Evolutionary conservation across 306 rosid species (phyloP), one percentile per base, ranked within the genome.

Genomic region (Echinosophora koreensis): DNA sequence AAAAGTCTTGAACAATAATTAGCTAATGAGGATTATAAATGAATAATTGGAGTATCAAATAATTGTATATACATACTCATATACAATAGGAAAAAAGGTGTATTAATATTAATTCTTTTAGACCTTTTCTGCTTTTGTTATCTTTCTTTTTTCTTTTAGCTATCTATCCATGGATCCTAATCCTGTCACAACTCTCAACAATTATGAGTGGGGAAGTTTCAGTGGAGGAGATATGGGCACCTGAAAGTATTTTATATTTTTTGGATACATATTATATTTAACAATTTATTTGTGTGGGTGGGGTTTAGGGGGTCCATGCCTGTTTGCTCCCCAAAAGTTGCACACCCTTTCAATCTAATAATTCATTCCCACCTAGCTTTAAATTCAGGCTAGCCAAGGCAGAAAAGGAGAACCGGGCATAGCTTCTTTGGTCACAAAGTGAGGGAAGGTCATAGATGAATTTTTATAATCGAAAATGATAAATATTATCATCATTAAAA

Each of bases 301-400:
- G 89, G 89, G 85, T 66, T 76, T 75, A 76, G 78, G 85, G 85
- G 90, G 64, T 82, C 93, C 96, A 81, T 85, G 86, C 85, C 71
- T 76, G 84, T 86, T 88, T 92, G 97, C 98, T 90, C 98, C 98
- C 98, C 89, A 90, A 94, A 94, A 89, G 93, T 78, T 82, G 83
- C 90, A 84, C 94, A 89, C 66, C 87, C 87, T 85, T 85, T 83
- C 81, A 51, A 65, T 81, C 86, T 77, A 78, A 82, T 85, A 81
- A 86, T 84, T 90, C 85, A 77, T 51, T 73, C 70, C 58, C 74
- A 81, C 74, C 54, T 44, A 60, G 60, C 74, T 13, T 27, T 22
- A 14, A 57, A 9, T 70, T 54, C 41, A 39, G 51, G 6, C 41
- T 37, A 61, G 58, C 54, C 62, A 44, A 65, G 1, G 22, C 22